These are phyloP conservation scores for Gymnopilus dilepis DNA, from an alignment of 768 basidiomycete genomes.

Conservation along the genomic window DNA sequence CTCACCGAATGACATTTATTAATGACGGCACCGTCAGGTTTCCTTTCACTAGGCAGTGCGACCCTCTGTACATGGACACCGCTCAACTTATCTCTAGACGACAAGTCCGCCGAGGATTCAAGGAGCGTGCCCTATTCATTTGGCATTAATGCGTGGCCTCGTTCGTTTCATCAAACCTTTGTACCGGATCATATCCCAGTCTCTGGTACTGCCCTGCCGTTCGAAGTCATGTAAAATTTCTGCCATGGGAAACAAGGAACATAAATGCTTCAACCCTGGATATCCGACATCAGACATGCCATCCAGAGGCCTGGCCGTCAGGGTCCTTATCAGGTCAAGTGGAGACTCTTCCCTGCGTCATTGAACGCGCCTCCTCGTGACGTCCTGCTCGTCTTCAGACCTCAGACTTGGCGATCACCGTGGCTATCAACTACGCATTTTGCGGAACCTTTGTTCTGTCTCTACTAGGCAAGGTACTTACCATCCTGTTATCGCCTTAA, in stretches of 20 bases:
- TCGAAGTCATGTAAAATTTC: background rate
- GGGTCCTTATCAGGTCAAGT: too few relatives aligned
- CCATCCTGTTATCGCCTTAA: too few relatives aligned
- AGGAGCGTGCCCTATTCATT: background rate
- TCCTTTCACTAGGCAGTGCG: conserved; percentile 50
- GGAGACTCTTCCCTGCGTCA: too few relatives aligned
- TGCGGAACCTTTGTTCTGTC: too few relatives aligned
- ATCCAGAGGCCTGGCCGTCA: background rate
- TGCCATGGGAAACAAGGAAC: background rate
- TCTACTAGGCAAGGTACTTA: too few relatives aligned
- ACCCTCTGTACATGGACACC: conserved; percentile 59
- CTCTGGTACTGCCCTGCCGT: background rate
- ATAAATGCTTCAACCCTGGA: background rate
- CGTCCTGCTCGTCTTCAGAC: too few relatives aligned
- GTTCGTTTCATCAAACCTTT: background rate
- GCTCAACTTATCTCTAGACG: conserved; percentile 33
- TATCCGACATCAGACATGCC: background rate
- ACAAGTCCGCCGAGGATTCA: background rate
- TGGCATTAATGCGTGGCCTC: background rate
- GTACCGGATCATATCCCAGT: background rate
- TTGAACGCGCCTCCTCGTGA: too few relatives aligned
- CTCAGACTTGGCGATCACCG: too few relatives aligned
- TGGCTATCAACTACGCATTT: too few relatives aligned
- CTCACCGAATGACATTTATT: background rate
- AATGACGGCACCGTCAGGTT: background rate